Conservation (phyloP, 139 green algal genomes). For the Tetradesmus lagerheimii region DNA sequence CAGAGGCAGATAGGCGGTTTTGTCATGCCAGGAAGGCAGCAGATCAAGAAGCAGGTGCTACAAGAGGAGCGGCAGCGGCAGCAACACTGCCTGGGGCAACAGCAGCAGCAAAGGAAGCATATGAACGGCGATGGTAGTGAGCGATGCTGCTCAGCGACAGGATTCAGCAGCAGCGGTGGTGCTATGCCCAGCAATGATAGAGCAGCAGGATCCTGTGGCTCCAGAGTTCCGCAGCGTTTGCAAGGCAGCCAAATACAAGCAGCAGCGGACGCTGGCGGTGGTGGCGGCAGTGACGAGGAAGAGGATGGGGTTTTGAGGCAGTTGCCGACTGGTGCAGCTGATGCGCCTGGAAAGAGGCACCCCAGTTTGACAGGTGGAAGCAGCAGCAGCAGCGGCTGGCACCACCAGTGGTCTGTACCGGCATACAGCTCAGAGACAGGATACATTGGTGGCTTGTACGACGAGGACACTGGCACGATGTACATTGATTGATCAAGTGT, state of each 20-base stretch:
- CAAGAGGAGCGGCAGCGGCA: neutral
- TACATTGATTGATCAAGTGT: neutral
- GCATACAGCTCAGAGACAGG: constrained; percentile 23
- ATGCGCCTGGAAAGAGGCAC: neutral
- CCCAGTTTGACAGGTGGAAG: neutral
- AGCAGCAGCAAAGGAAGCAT: neutral
- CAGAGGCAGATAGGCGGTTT: neutral
- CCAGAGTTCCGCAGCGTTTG: neutral
- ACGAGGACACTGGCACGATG: constrained; percentile 24
- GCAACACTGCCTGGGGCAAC: neutral
- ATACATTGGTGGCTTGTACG: constrained; percentile 8
- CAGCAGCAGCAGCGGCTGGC: neutral
- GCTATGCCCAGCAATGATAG: neutral
- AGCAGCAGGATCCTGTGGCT: no score
- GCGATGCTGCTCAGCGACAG: neutral
- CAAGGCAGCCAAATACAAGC: neutral
- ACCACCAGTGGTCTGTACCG: constrained; percentile 10
- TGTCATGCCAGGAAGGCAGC: neutral
- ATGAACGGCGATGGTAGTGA: neutral
- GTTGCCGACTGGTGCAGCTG: neutral
- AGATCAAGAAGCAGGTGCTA: neutral
- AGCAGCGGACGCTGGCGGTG: neutral
- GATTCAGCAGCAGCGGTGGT: neutral
- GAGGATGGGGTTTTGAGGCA: neutral
- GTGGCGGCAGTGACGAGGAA: neutral